Evolutionary conservation across 2,329 filamentous ascomycete genomes (phyloP).

Genomic region (Botrytis tulipae): DNA sequence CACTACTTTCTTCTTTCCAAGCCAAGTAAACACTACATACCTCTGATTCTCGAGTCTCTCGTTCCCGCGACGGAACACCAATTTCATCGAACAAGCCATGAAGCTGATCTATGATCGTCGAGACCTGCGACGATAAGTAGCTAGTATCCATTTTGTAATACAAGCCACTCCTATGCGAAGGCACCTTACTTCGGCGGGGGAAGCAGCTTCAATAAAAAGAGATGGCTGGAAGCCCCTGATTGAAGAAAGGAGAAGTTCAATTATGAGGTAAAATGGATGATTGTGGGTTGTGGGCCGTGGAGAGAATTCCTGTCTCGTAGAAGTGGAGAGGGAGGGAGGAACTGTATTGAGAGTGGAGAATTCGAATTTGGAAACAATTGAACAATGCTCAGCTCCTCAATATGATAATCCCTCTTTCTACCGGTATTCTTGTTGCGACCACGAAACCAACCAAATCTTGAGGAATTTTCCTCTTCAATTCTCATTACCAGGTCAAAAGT

Average conservation of each 20-base stretch:
- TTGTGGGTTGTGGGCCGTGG: slow-evolving; percentile 7
- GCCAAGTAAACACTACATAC: slow-evolving; percentile 49
- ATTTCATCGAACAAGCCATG: slow-evolving; percentile 97
- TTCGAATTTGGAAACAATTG: slow-evolving; percentile 6
- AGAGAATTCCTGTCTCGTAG: slow-evolving; percentile 6
- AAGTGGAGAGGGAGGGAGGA: slow-evolving; percentile 10
- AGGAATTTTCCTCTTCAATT: background rate
- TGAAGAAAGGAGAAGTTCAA: slow-evolving; percentile 14
- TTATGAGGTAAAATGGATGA: slow-evolving; percentile 8
- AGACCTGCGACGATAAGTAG: slow-evolving; percentile 92
- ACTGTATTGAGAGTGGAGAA: slow-evolving; percentile 8
- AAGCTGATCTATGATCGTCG: slow-evolving; percentile 86
- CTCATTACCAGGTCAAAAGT: background rate
- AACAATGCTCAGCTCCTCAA: slow-evolving; percentile 3
- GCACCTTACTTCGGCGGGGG: background rate
- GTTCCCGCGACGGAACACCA: slow-evolving; percentile 89
- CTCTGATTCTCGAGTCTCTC: slow-evolving; percentile 85
- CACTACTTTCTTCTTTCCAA: background rate
- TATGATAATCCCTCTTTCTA: background rate
- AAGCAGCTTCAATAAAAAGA: slow-evolving; percentile 3
- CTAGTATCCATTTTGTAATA: slow-evolving; percentile 72
- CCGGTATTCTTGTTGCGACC: background rate
- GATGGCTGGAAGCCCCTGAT: slow-evolving; percentile 13
- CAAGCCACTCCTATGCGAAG: slow-evolving; percentile 11
- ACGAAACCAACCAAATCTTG: background rate